A percentile compares a stretch with the other conserved stretches of the same genome.
phyloP scores from a whole-genome alignment of 139 green algal genomes.

The Closterium sp. region DNA sequence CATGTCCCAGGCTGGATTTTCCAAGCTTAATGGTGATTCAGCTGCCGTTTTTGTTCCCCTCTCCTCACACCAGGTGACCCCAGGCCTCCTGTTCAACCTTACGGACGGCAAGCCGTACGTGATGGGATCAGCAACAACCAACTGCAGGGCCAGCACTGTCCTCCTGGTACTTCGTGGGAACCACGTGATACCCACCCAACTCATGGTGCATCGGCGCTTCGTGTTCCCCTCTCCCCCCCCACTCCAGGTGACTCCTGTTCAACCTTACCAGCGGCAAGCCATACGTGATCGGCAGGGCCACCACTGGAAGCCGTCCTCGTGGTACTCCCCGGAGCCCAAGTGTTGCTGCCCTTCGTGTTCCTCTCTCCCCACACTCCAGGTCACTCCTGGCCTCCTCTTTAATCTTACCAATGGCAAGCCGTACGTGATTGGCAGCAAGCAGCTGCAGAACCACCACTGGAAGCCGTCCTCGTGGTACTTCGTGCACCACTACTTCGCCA shows the following conservation, averaged over 20 bases:
- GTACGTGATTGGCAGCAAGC: slow-evolving; percentile 11
- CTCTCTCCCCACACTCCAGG: neutral
- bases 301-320: too few relatives aligned
- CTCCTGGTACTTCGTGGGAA: too few relatives aligned
- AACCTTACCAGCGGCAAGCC: neutral
- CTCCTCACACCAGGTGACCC: neutral
- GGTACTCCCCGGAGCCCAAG: too few relatives aligned
- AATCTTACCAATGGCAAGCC: neutral
- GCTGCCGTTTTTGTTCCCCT: too few relatives aligned
- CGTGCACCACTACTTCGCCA: neutral
- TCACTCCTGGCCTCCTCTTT: neutral
- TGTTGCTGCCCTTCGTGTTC: too few relatives aligned
- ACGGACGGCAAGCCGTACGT: neutral
- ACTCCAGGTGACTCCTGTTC: neutral
- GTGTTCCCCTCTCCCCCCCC: neutral
- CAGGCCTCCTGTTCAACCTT: neutral
- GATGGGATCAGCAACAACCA: neutral
- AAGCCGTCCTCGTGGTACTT: neutral
- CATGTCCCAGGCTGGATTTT: too few relatives aligned
- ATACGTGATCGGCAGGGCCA: neutral
- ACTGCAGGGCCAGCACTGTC: too few relatives aligned
- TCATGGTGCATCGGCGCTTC: too few relatives aligned
- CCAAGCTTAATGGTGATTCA: too few relatives aligned
- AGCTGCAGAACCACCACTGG: neutral
- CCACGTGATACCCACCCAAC: too few relatives aligned